These are phyloP conservation scores for Solioccasus polychromus DNA, from an alignment of 768 basidiomycete species.

Conservation along the genomic window DNA sequence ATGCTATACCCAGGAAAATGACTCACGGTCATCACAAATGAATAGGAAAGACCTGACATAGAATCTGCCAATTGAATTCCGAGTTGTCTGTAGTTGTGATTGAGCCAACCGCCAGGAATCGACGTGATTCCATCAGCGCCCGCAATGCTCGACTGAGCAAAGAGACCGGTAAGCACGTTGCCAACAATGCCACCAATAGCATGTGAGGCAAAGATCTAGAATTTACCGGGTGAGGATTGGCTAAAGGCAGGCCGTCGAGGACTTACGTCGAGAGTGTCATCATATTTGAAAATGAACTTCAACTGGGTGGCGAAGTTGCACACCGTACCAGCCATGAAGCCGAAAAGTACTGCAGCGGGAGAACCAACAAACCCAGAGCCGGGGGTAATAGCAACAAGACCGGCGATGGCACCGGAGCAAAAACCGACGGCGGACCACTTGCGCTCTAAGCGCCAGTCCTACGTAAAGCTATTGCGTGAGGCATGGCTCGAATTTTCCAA, in stretches of 20 bases:
- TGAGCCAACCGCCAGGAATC: slow-evolving; percentile 85
- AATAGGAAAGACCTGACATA: slow-evolving; percentile 59
- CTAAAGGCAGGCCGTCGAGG: neutral
- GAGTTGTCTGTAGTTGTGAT: slow-evolving; percentile 78
- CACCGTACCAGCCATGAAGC: slow-evolving; percentile 74
- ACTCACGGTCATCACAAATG: slow-evolving; percentile 74
- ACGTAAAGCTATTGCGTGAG: neutral
- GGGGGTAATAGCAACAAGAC: slow-evolving; percentile 89
- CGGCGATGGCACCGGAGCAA: slow-evolving; percentile 91
- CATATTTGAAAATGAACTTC: slow-evolving; percentile 76
- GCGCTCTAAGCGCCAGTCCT: slow-evolving; percentile 89
- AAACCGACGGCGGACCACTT: slow-evolving; percentile 95
- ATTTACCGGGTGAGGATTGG: neutral
- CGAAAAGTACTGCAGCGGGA: slow-evolving; percentile 83
- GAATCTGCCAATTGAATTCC: slow-evolving; percentile 84
- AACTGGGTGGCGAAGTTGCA: slow-evolving; percentile 97
- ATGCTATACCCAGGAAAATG: neutral
- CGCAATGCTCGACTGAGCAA: slow-evolving; percentile 79
- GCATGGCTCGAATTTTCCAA: neutral
- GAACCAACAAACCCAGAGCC: slow-evolving; percentile 78
- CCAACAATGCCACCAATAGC: slow-evolving; percentile 76
- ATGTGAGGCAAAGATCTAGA: slow-evolving; percentile 86
- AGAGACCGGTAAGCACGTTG: slow-evolving; percentile 83
- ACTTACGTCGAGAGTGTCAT: slow-evolving; percentile 77
- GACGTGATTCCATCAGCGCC: slow-evolving; percentile 68